Conservation (phyloP, 2,329 filamentous ascomycete genomes). For the Diaporthe sp. region DNA sequence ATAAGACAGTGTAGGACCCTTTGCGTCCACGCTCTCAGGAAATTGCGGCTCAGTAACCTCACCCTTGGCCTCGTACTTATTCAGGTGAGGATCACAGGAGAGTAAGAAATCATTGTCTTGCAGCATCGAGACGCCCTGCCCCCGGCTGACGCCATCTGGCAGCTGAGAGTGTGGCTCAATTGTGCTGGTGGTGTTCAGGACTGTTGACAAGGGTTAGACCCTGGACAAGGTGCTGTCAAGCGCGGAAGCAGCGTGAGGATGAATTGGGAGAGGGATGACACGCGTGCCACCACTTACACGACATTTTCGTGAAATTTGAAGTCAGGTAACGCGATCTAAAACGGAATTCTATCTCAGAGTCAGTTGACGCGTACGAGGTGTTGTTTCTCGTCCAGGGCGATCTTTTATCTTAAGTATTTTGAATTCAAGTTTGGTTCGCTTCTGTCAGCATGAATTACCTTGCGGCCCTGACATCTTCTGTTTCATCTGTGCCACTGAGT, state of each 20-base stretch:
- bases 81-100: conserved; percentile 64
- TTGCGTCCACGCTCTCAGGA: conserved; percentile 45
- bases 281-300: background rate
- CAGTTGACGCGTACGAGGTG: background rate
- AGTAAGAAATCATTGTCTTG: conserved; percentile 67
- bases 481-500: conserved; percentile 6
- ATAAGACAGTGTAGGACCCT: conserved; percentile 43
- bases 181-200: conserved; percentile 59
- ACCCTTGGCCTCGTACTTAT: conserved; percentile 55
- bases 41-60: conserved; percentile 41
- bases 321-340: background rate
- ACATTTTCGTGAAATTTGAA: background rate
- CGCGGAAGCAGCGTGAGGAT: background rate
- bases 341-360: background rate
- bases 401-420: background rate
- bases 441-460: background rate
- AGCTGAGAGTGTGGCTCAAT: conserved; percentile 58
- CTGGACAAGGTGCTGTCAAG: background rate
- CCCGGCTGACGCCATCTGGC: conserved; percentile 51
- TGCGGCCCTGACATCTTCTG: background rate
- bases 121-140: conserved; percentile 58
- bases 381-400: background rate
- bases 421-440: background rate
- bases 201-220: conserved; percentile 37
- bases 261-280: background rate